Evolutionary conservation across 192 early-diverging fungal species (phyloP), one percentile per base, ranked within the genome.

Genomic region (Kappamyces sp.): DNA sequence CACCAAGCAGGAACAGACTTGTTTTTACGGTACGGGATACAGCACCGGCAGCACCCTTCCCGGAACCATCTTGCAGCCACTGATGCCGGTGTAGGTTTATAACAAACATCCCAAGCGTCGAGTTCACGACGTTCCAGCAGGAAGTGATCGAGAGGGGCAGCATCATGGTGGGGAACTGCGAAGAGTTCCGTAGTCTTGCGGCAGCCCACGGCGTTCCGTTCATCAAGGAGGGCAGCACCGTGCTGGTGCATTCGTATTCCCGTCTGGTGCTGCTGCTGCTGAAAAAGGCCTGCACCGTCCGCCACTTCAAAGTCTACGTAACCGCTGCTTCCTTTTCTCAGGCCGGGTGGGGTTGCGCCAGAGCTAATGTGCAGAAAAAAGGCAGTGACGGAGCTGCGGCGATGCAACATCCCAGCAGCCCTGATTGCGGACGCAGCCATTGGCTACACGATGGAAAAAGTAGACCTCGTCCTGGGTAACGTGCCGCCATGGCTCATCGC

Each of bases 181-280:
- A 77, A 30, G 70, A 69, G 46, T 85, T 77, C 57, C 81, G 89
- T n/a, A 79, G 86, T 37, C 80, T 76, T 57, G 84, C 90, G 51
- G 89, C 91, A n/a, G 83, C 78, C 48, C 66, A 85, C 45, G 89
- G 91, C 29, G 70, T 79, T 14, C 83, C 81, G 59, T 91, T 93
- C 65, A 84, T 93, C 48, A 84, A 85, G 53, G 89, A 93, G 58
- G 84, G 85, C 67, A 76, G 65, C 7, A 66, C 61, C 46, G 88
- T 99, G 60, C 73, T 99, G 31, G 77, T 99, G 14, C 96, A 99
- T 66, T 91, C 91, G 30, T 95, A 93, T 65, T 99, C 96, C 22
- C 84, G 94, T 3, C 90, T 93, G 1, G 89, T 97, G 8, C 92
- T 95, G 86, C 60, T 80, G 15, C 65, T 99, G 4, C 66, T 99